Percentiles rank a stretch among this genome's conserved stretches.
These are phyloP conservation scores for Pythium diclinum DNA, from an alignment of 352 stramenopile species.

Conservation along the genomic window DNA sequence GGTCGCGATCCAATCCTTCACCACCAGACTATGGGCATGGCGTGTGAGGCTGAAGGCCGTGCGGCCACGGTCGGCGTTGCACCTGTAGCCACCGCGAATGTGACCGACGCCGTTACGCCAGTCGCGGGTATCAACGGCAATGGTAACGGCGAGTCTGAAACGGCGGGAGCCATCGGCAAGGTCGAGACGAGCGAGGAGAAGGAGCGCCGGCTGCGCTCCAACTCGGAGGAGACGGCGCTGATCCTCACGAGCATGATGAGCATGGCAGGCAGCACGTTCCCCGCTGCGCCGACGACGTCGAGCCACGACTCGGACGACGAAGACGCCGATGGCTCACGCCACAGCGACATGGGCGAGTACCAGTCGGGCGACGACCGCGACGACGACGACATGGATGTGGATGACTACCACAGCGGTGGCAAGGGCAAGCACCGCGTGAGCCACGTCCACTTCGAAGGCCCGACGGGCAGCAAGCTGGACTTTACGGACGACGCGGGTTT, in stretches of 20 bases:
- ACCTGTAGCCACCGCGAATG: neutral
- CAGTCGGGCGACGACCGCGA: constrained; percentile 25
- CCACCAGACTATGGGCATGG: constrained; percentile 52
- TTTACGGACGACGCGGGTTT: constrained; percentile 74
- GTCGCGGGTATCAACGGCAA: neutral
- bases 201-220: constrained; percentile 33
- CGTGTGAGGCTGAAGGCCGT: constrained; percentile 51
- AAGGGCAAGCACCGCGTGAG: constrained; percentile 49
- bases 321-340: constrained; percentile 5
- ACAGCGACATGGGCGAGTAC: constrained; percentile 37
- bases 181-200: constrained; percentile 20
- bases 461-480: constrained; percentile 67
- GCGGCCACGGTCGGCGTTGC: constrained; percentile 9
- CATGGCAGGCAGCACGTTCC: constrained; percentile 43
- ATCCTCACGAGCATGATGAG: constrained; percentile 86
- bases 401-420: constrained; percentile 20
- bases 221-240: constrained; percentile 83
- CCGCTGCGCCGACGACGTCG: neutral
- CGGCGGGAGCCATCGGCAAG: constrained; percentile 8
- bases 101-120: neutral
- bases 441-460: constrained; percentile 74
- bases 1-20: constrained; percentile 4
- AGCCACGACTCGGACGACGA: constrained; percentile 42
- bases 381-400: constrained; percentile 44
- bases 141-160: constrained; percentile 4